These are phyloP conservation scores for Nakazawaea holstii DNA, from an alignment of 805 yeast species.

Conservation along the genomic window DNA sequence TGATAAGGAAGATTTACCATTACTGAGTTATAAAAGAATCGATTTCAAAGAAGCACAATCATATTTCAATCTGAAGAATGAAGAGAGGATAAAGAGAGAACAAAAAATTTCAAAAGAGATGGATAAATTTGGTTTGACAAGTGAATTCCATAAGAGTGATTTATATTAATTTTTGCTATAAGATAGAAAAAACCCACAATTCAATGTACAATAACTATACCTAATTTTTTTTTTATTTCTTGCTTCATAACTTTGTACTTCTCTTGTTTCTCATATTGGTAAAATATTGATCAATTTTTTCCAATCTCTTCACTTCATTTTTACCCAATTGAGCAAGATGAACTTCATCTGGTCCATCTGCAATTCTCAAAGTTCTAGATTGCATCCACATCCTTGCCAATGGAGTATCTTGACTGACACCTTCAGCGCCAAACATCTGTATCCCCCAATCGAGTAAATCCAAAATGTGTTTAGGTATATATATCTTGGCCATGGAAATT, in stretches of 20 bases:
- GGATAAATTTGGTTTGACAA: constrained; percentile 49
- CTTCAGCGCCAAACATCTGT: constrained; percentile 62
- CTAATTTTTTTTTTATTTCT: constrained; percentile 1
- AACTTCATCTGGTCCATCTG: constrained; percentile 70
- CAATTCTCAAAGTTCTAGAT: constrained; percentile 53
- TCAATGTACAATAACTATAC: background rate
- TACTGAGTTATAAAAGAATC: constrained; percentile 50
- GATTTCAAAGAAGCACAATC: constrained; percentile 56
- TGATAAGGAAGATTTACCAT: constrained; percentile 72
- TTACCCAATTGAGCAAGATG: constrained; percentile 54
- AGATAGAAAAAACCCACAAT: background rate
- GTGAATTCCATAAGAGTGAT: constrained; percentile 51
- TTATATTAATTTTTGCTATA: constrained; percentile 31
- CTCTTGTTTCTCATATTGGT: background rate
- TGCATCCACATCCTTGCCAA: constrained; percentile 48
- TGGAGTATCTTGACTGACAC: constrained; percentile 56
- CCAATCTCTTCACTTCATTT: constrained; percentile 33
- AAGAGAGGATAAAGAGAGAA: constrained; percentile 33
- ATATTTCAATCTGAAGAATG: constrained; percentile 21
- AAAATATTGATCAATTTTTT: constrained; percentile 29
- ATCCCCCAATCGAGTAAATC: constrained; percentile 56
- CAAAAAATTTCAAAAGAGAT: constrained; percentile 40
- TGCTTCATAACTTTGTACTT: constrained; percentile 12
- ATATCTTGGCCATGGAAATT: constrained; percentile 60
- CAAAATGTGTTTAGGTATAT: constrained; percentile 50